Base-by-base conservation (phyloP, 371 early-diverging fungal species). In the Lichtheimia corymbifera region DNA sequence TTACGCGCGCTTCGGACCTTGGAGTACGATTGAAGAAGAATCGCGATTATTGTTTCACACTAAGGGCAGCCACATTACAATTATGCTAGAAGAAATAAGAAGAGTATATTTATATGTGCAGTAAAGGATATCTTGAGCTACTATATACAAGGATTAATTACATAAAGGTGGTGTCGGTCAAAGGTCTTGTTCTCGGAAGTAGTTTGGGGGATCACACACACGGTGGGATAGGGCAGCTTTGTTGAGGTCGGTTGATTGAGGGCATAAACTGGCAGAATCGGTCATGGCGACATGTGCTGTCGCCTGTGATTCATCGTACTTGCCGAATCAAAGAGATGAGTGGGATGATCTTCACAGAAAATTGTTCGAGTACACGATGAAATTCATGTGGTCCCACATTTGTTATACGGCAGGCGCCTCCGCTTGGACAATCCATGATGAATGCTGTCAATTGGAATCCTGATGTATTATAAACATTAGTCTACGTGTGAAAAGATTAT, bases 261-360 rank as follows among this genome's bases (percentile, higher is more conserved):
- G 44, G 44, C 44, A 43, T 43, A n/a, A n/a, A n/a, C n/a, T n/a
- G n/a, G n/a, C n/a, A n/a, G n/a, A n/a, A n/a, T n/a, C n/a, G n/a
- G n/a, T n/a, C n/a, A n/a, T n/a, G n/a, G n/a, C 44, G 2, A 12
- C 44, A 43, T n/a, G 44, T 43, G 44, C 44, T 2, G n/a, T 43
- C 2, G 12, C 24, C 22, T 25, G 24, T 52, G 18, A 52, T 18
- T n/a, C 2, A 1, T 25, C 7, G 17, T 5, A 50, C 15, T 13
- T 59, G 59, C 59, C 59, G 51, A 22, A 20, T 43, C 17, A 59
- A 30, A 3, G 20, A 4, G 5, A 59, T 2, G n/a, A 51, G 51
- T 1, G 42, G 52, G 6, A n/a, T n/a, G n/a, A n/a, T n/a, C n/a
- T n/a, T n/a, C n/a, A n/a, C 50, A 24, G 0, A 59, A 18, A 59